A percentile compares a stretch with the other conserved stretches of the same genome.
These are phyloP conservation scores for Letharia lupina DNA, from an alignment of 495 filamentous ascomycete species.

Conservation along the genomic window DNA sequence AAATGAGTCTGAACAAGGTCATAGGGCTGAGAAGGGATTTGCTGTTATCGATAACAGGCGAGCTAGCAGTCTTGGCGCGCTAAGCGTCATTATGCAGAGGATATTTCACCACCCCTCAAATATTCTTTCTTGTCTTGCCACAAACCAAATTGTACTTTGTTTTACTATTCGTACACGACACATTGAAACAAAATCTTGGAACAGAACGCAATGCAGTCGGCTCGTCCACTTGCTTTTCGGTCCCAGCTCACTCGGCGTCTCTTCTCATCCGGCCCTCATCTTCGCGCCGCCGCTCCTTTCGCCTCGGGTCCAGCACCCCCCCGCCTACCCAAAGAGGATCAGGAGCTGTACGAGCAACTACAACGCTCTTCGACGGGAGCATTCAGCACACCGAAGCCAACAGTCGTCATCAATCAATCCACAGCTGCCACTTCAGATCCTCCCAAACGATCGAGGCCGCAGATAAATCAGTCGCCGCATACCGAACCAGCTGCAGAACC, in stretches of 20 bases:
- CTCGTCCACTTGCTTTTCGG: slow-evolving; percentile 19
- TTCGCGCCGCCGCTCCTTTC: slow-evolving; percentile 33
- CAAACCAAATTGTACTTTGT: background rate
- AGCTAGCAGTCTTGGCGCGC: background rate
- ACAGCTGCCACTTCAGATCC: slow-evolving; percentile 27
- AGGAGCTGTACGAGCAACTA: slow-evolving; percentile 86
- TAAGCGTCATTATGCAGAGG: background rate
- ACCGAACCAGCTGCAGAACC: slow-evolving; percentile 14
- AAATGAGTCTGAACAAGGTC: background rate
- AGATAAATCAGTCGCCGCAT: slow-evolving; percentile 34
- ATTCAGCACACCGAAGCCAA: slow-evolving; percentile 53
- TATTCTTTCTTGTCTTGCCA: background rate
- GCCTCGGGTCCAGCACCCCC: slow-evolving; percentile 60
- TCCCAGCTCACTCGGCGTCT: slow-evolving; percentile 22
- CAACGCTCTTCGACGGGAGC: slow-evolving; percentile 64
- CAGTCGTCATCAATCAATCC: slow-evolving; percentile 39
- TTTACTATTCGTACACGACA: background rate
- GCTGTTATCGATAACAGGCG: background rate
- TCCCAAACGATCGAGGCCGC: slow-evolving; percentile 14
- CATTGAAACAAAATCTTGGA: background rate
- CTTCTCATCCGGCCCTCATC: slow-evolving; percentile 26
- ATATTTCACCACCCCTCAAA: background rate
- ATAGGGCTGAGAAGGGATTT: background rate
- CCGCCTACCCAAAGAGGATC: slow-evolving; percentile 75
- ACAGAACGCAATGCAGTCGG: slow-evolving; percentile 14